phyloP scores from a whole-genome alignment of 192 early-diverging fungal species.

The Geosiphon pyriformis region DNA sequence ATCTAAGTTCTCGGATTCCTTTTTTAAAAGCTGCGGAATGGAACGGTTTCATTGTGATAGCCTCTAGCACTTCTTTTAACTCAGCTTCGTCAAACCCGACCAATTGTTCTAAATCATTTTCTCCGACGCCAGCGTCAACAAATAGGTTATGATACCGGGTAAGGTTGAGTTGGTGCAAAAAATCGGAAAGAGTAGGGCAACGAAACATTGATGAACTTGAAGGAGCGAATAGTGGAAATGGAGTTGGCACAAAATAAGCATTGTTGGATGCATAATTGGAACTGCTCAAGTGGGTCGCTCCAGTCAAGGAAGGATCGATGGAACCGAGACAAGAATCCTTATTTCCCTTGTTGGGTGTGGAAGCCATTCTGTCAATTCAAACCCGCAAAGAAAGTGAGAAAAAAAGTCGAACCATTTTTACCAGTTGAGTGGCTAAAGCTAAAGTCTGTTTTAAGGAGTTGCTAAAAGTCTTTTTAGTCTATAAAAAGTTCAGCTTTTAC shows the following conservation, averaged over 20 bases:
- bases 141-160: constrained; percentile 42
- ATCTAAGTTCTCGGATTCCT: constrained; percentile 40
- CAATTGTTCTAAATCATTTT: constrained; percentile 43
- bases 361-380: background rate
- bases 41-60: constrained; percentile 47
- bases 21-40: constrained; percentile 46
- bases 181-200: constrained; percentile 36
- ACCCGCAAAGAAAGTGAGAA: background rate
- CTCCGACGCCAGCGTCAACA: constrained; percentile 43
- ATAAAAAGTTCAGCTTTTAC: too few species aligned
- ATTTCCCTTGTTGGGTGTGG: background rate
- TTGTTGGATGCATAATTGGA: background rate
- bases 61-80: constrained; percentile 40
- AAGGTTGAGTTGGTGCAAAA: constrained; percentile 46
- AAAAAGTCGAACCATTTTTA: background rate
- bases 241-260: background rate
- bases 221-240: background rate
- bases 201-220: background rate
- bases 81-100: constrained; percentile 49
- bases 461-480: too few species aligned
- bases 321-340: background rate
- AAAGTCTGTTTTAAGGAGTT: too few species aligned
- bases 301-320: background rate
- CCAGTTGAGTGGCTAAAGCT: too few species aligned
- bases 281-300: background rate